phyloP scores from a whole-genome alignment of 345 rosid species.

The Arabis hirsuta region DNA sequence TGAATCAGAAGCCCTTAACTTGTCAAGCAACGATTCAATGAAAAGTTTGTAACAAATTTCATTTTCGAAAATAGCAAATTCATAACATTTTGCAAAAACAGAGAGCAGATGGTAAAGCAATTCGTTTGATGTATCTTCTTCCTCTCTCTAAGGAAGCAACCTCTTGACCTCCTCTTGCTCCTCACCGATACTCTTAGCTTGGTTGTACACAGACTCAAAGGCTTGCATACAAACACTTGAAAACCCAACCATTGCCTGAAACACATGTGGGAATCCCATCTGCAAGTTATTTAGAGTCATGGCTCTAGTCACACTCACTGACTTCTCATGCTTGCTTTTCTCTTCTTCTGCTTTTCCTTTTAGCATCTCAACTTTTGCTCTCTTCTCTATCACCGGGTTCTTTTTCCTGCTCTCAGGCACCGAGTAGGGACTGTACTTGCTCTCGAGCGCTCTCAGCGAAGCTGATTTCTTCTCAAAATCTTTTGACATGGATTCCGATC shows the following conservation, averaged over 20 bases:
- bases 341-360: slow-evolving; percentile 86
- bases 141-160: slow-evolving; percentile 35
- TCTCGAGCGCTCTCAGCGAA: slow-evolving; percentile 72
- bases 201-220: slow-evolving; percentile 78
- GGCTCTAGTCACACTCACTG: slow-evolving; percentile 70
- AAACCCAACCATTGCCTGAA: slow-evolving; percentile 90
- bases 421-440: slow-evolving; percentile 71
- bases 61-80: slow-evolving; percentile 30
- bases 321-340: slow-evolving; percentile 77
- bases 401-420: slow-evolving; percentile 55
- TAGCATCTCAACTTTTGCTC: slow-evolving; percentile 60
- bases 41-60: slow-evolving; percentile 19
- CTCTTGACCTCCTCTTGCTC: slow-evolving; percentile 49
- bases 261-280: slow-evolving; percentile 92
- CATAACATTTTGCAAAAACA: slow-evolving; percentile 31
- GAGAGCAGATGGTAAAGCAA: slow-evolving; percentile 11
- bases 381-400: slow-evolving; percentile 72
- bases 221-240: slow-evolving; percentile 94
- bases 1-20: not conserved
- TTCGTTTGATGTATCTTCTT: slow-evolving; percentile 1
- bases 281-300: slow-evolving; percentile 88
- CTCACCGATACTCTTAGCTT: slow-evolving; percentile 56
- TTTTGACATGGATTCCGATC: slow-evolving; percentile 54
- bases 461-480: slow-evolving; percentile 73
- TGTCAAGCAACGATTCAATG: slow-evolving; percentile 6